Evolutionary conservation across 768 basidiomycete species (phyloP), one percentile per base, ranked within the genome.

Genomic region (Boletus rufocinnamomeus): DNA sequence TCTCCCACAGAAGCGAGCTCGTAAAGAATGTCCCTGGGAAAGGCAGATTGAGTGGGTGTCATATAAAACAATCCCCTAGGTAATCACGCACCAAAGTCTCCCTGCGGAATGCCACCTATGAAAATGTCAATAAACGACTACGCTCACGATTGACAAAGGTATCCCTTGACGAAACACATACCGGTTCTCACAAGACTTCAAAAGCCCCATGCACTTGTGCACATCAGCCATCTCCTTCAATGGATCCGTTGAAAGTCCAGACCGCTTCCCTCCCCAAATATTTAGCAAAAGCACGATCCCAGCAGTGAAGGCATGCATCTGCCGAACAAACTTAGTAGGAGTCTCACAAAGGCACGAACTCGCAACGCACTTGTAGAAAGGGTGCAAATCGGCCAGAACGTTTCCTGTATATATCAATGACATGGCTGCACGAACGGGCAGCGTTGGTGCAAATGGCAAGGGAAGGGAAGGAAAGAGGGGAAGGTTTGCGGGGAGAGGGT

Each of bases 361-460:
- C 19, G n/a, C 11, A n/a, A 40, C 68, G 30, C 55, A 77, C 77
- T 59, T 70, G 69, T 50, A 71, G 67, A 55, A 63, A 68, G 52
- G 69, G 67, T 49, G 66, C 44, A 59, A 66, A 50, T 53, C 35
- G 28, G 21, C 59, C 72, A 0, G 67, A 38, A 38, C 81, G 74
- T 50, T 67, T 74, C 50, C 79, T 73, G 52, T 82, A 79, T 3
- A 83, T 74, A 62, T 92, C 89, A 21, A 89, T 70, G 30, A 94
- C 80, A 66, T 88, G 89, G 40, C 82, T 83, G 58, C 83, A 87
- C 1, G 89, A 90, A 9, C 90, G 79, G 2, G 93, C 89, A 0
- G 93, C 86, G 59, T 93, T 93, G n/a, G 87, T 85, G 70, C 91
- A 93, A 53, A 94, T 93, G 0, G 89, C 89, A 34, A 93, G 76